Percentiles rank a stretch among this genome's conserved stretches.
These are phyloP conservation scores for Rhodotorula diobovata DNA, from an alignment of 768 basidiomycete genomes.

Conservation along the genomic window DNA sequence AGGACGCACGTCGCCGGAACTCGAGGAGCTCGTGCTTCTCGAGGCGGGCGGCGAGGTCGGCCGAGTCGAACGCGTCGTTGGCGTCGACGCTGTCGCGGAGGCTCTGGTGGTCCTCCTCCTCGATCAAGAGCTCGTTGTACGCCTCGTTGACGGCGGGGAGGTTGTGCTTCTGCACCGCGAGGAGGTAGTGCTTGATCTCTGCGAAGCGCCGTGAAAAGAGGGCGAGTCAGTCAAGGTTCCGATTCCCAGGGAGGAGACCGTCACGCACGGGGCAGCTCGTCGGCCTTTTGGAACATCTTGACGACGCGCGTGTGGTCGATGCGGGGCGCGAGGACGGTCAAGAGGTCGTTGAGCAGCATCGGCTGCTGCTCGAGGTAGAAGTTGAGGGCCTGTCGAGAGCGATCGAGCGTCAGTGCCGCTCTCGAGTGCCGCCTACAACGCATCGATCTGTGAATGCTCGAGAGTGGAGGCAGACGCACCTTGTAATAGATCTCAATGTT, in stretches of 20 bases:
- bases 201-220: constrained; percentile 43
- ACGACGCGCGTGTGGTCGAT: constrained; percentile 95
- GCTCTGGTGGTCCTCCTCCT: constrained; percentile 98
- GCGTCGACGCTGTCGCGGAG: constrained; percentile 96
- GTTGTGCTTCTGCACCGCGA: constrained; percentile 94
- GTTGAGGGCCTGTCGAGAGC: constrained; percentile 56
- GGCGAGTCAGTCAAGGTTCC: background rate
- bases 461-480: background rate
- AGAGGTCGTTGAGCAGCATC: constrained; percentile 82
- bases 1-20: constrained; percentile 62
- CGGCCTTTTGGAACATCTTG: constrained; percentile 82
- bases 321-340: constrained; percentile 85
- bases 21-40: constrained; percentile 89
- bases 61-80: constrained; percentile 95
- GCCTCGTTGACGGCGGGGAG: constrained; percentile 96
- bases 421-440: background rate
- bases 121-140: constrained; percentile 95
- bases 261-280: constrained; percentile 64
- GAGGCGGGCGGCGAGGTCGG: constrained; percentile 73
- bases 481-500: constrained; percentile 99
- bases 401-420: background rate
- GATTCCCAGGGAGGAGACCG: background rate
- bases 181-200: constrained; percentile 87
- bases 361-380: constrained; percentile 96
- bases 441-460: no score